Percentiles rank a stretch among this genome's conserved stretches.
Evolutionary conservation across 1,284 basidiomycete species (phyloP).

Genomic region (Stereum hirsutum): DNA sequence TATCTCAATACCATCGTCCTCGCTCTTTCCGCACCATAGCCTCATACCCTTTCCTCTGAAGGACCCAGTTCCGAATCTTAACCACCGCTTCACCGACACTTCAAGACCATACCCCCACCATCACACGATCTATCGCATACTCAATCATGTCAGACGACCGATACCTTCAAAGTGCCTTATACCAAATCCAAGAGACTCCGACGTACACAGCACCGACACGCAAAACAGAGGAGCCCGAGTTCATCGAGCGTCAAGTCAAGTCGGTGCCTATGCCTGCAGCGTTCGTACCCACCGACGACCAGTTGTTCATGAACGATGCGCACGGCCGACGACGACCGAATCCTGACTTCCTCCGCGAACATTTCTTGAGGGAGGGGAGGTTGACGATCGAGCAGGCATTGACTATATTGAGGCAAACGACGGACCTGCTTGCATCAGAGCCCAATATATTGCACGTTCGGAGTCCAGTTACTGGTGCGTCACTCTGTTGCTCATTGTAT

Average conservation of each 20-base stretch:
- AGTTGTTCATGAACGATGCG: slow-evolving; percentile 23
- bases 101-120: too few species aligned
- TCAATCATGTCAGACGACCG: slow-evolving; percentile 9
- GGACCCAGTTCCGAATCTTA: too few species aligned
- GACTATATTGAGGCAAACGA: slow-evolving; percentile 77
- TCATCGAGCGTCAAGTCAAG: slow-evolving; percentile 15
- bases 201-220: neutral
- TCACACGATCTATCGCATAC: neutral
- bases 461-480: slow-evolving; percentile 89
- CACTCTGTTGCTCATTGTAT: neutral
- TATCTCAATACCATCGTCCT: too few species aligned
- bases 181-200: slow-evolving; percentile 15
- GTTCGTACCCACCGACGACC: slow-evolving; percentile 22
- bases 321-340: slow-evolving; percentile 56
- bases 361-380: slow-evolving; percentile 89
- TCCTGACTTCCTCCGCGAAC: slow-evolving; percentile 81
- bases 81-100: too few species aligned
- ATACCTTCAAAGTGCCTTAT: slow-evolving; percentile 13
- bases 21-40: too few species aligned
- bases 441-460: slow-evolving; percentile 83
- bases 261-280: slow-evolving; percentile 24
- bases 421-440: slow-evolving; percentile 70
- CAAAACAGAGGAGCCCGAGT: slow-evolving; percentile 6
- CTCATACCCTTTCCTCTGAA: too few species aligned
- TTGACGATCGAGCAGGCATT: slow-evolving; percentile 85